These are phyloP conservation scores for Cladosporium oxysporum DNA, from an alignment of 2,329 filamentous ascomycete genomes.

Conservation along the genomic window DNA sequence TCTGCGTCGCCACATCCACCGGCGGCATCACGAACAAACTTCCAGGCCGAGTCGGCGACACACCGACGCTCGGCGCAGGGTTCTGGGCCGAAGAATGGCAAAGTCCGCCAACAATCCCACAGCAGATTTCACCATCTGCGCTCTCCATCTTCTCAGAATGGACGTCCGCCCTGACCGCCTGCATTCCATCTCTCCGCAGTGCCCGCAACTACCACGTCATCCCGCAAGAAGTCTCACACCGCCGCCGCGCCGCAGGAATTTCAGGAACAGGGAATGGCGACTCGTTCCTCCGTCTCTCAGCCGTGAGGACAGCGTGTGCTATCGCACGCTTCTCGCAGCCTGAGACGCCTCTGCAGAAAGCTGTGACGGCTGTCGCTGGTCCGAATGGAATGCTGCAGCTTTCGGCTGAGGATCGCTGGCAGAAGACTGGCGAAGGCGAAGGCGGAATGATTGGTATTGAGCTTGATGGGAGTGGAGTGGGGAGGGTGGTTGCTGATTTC, in stretches of 20 bases:
- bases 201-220: constrained; percentile 25
- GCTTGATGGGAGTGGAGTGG: constrained; percentile 49
- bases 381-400: constrained; percentile 70
- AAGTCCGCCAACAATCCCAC: not conserved
- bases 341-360: constrained; percentile 52
- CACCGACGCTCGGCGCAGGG: constrained; percentile 77
- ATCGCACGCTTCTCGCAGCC: constrained; percentile 65
- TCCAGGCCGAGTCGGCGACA: constrained; percentile 82
- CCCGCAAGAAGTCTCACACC: constrained; percentile 15
- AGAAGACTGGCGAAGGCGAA: constrained; percentile 72
- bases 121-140: not conserved
- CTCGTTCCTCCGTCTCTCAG: constrained; percentile 74
- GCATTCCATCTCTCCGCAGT: constrained; percentile 27
- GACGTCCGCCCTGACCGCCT: constrained; percentile 23
- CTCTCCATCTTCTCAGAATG: constrained; percentile 7
- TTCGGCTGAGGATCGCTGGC: constrained; percentile 74
- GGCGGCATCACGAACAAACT: constrained; percentile 89
- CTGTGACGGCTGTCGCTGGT: constrained; percentile 68
- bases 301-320: constrained; percentile 70
- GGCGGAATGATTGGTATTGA: constrained; percentile 87
- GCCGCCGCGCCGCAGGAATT: constrained; percentile 33
- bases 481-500: constrained; percentile 70
- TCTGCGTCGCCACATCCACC: constrained; percentile 67
- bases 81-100: constrained; percentile 91
- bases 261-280: constrained; percentile 72